Evolutionary conservation across 1,284 basidiomycete genomes (phyloP), one percentile per base, ranked within the genome.

Genomic region (Trichosporon faecale): DNA sequence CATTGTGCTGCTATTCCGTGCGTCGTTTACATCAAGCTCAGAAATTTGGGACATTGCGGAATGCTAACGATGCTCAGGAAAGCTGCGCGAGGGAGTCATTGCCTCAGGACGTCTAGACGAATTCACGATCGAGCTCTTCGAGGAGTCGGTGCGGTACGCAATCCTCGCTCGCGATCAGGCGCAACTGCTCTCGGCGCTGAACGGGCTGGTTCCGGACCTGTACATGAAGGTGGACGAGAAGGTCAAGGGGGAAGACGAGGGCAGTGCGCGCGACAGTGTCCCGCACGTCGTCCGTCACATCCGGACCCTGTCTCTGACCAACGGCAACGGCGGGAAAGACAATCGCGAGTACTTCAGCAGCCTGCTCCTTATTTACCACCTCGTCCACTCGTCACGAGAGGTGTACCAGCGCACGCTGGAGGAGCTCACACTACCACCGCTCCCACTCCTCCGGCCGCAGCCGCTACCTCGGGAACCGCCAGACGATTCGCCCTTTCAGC

Each of bases 81-180:
- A 84, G 70, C 73, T 84, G 21, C 72, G 83, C 40, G 83, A 84
- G 73, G 83, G 83, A 0, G 76, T 84, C 0, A 76, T 83, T 7
- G 82, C 83, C 8, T 78, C 78, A 11, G 64, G 73, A 23, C 73
- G 83, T 12, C 71, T 78, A 3, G 83, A 83, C 72, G 65, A 18
- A 0, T 84, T 84, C 64, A 80, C 83, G 1, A 75, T 83, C 5
- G 77, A 82, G 72, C 14, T 81, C 3, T 83, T 83, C 70, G 82
- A 83, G 67, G 72, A 77, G 9, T 82, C 81, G 5, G 80, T 77
- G 3, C 72, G 73, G 14, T 74, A 78, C 33, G 75, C 80, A 3
- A 74, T 82, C n/a, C 73, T 82, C 18, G 79, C 81, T 5, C 68
- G 74, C 6, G 78, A 82, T 52, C 74, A 68, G 12, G 70, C 78